phyloP scores from a whole-genome alignment of 352 stramenopile genomes.

The Globisporangium cylindrosporum region DNA sequence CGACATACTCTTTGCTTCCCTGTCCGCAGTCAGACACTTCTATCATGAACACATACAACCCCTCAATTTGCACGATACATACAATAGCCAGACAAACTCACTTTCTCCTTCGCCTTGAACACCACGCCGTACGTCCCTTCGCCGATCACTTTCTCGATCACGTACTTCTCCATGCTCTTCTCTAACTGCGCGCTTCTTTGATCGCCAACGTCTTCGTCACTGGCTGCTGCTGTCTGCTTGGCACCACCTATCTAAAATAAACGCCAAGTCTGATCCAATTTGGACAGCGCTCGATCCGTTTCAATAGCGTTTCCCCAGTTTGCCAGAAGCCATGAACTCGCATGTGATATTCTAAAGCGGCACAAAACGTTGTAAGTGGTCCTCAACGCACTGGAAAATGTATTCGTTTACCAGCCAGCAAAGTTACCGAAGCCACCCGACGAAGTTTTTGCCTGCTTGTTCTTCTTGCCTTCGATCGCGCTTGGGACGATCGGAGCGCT shows the following conservation, averaged over 20 bases:
- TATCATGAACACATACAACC: not conserved
- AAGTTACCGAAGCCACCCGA: constrained; percentile 75
- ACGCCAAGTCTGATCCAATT: constrained; percentile 1
- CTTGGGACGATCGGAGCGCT: constrained; percentile 23
- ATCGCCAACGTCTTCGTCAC: not conserved
- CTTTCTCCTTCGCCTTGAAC: constrained; percentile 79
- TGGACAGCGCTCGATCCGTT: constrained; percentile 11
- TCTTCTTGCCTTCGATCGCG: constrained; percentile 80
- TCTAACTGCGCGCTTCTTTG: too few species aligned
- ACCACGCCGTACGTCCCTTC: constrained; percentile 84
- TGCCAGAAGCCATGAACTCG: not conserved
- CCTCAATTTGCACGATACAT: not conserved
- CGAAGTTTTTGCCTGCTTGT: constrained; percentile 33
- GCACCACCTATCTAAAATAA: constrained; percentile 7
- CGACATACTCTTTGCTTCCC: constrained; percentile 61
- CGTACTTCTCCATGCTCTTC: constrained; percentile 70
- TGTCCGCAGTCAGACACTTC: constrained; percentile 14
- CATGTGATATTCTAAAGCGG: not conserved
- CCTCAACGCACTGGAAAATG: not conserved
- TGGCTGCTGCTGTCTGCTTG: not conserved
- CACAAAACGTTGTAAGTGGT: not conserved
- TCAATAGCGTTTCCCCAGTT: constrained; percentile 1
- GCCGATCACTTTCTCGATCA: constrained; percentile 76
- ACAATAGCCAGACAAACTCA: constrained; percentile 14
- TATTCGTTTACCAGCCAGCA: constrained; percentile 51